Percentiles rank a stretch among this genome's conserved stretches.
Evolutionary conservation across 75 land plant species (phyloP).

Genomic region (Ceratopteris richardii): DNA sequence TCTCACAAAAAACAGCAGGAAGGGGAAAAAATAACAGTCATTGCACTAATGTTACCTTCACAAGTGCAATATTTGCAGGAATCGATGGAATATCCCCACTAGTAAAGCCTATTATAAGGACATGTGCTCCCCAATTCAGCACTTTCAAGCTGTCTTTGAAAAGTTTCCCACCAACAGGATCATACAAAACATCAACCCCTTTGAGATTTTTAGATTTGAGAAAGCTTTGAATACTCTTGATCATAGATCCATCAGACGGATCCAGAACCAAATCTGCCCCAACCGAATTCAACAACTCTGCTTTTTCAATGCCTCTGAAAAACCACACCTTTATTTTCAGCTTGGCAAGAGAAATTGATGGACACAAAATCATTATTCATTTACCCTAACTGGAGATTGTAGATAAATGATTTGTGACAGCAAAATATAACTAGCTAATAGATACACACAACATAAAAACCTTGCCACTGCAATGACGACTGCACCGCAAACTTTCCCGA

Average conservation of each 20-base stretch:
- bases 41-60: constrained; percentile 53
- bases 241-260: constrained; percentile 39
- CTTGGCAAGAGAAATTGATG: neutral
- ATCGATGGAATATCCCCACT: constrained; percentile 92
- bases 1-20: too few species aligned
- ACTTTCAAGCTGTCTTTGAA: constrained; percentile 83
- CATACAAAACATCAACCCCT: constrained; percentile 97
- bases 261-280: constrained; percentile 88
- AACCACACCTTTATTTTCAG: neutral
- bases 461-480: constrained; percentile 90
- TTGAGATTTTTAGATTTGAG: constrained; percentile 66
- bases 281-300: constrained; percentile 45
- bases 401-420: too few species aligned
- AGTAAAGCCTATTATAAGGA: constrained; percentile 86
- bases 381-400: too few species aligned
- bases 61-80: constrained; percentile 90
- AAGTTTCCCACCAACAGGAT: constrained; percentile 94
- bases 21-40: too few species aligned
- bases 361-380: too few species aligned
- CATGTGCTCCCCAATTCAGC: constrained; percentile 83
- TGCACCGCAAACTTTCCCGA: constrained; percentile 91
- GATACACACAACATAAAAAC: too few species aligned
- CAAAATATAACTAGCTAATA: too few species aligned
- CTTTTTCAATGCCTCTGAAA: constrained; percentile 77
- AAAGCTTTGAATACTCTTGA: constrained; percentile 50